phyloP scores from a whole-genome alignment of 2,329 filamentous ascomycete species.

The Biscogniauxia mediterranea region DNA sequence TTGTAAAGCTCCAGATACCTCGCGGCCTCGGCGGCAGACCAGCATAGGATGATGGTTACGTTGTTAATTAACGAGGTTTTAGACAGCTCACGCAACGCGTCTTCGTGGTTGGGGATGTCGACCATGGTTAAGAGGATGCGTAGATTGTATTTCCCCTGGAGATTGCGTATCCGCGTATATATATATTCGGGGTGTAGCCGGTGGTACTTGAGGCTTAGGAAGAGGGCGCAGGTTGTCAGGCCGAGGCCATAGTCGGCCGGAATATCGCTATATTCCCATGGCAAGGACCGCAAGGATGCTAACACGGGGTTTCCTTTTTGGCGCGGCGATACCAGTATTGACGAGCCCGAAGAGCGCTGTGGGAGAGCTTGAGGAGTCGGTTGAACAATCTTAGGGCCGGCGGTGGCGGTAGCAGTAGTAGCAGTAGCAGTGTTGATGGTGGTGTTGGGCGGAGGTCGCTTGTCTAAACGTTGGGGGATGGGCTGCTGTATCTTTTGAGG shows the following conservation, averaged over 20 bases:
- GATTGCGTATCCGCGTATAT: slow-evolving; percentile 82
- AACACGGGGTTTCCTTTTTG: slow-evolving; percentile 96
- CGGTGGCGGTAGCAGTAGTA: slow-evolving; percentile 21
- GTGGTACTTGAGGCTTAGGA: slow-evolving; percentile 94
- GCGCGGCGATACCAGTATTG: slow-evolving; percentile 84
- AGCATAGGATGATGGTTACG: slow-evolving; percentile 87
- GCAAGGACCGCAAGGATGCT: slow-evolving; percentile 73
- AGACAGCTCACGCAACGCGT: slow-evolving; percentile 81
- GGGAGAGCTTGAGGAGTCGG: slow-evolving; percentile 85
- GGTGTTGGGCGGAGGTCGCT: slow-evolving; percentile 41
- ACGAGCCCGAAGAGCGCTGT: slow-evolving; percentile 61
- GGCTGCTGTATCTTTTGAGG: slow-evolving; percentile 45
- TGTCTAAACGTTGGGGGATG: slow-evolving; percentile 56
- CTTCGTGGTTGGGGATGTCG: slow-evolving; percentile 93
- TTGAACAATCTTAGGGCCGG: slow-evolving; percentile 66
- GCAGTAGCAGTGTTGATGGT: slow-evolving; percentile 29
- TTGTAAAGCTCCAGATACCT: slow-evolving; percentile 96
- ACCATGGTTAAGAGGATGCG: slow-evolving; percentile 88
- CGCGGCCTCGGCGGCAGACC: slow-evolving; percentile 90
- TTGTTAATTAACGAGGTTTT: slow-evolving; percentile 94
- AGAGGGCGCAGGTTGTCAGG: slow-evolving; percentile 83
- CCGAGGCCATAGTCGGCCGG: slow-evolving; percentile 90
- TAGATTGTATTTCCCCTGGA: slow-evolving; percentile 83
- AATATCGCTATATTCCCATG: slow-evolving; percentile 98
- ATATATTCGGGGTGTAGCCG: slow-evolving; percentile 97